Percentiles rank a stretch among this genome's conserved stretches.
phyloP scores from a whole-genome alignment of 495 filamentous ascomycete species.

The Penicillium ucsense region DNA sequence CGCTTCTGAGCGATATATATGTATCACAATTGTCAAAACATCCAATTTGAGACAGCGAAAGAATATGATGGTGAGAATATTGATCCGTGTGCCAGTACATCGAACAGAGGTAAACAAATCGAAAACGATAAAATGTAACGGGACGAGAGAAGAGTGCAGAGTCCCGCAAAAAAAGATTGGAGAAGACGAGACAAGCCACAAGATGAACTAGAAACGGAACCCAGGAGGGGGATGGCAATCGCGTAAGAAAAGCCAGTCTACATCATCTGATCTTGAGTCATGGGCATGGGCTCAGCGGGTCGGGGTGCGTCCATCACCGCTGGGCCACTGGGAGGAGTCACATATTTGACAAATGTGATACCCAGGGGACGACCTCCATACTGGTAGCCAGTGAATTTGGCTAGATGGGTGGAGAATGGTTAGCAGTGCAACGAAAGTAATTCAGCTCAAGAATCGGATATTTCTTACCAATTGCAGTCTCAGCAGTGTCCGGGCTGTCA shows the following conservation, averaged over 20 bases:
- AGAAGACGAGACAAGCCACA: constrained; percentile 3
- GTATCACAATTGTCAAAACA: too few species aligned
- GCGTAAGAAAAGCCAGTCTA: constrained; percentile 29
- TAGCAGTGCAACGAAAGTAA: constrained; percentile 2
- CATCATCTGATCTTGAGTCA: constrained; percentile 98
- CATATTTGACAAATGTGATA: constrained; percentile 84
- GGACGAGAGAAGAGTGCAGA: constrained; percentile 21
- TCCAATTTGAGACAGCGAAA: too few species aligned
- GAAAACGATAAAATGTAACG: too few species aligned
- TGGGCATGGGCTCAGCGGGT: constrained; percentile 55
- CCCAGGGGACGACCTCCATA: constrained; percentile 94
- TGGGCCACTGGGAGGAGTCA: constrained; percentile 49
- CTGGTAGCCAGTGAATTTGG: constrained; percentile 95
- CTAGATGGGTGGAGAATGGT: constrained; percentile 20
- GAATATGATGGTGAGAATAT: too few species aligned
- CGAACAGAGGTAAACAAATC: too few species aligned
- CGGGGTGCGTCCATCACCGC: constrained; percentile 75
- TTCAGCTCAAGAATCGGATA: background rate
- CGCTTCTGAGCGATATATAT: too few species aligned
- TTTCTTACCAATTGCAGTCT: constrained; percentile 71
- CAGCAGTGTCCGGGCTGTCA: constrained; percentile 70
- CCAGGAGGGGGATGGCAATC: background rate
- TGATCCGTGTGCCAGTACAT: too few species aligned
- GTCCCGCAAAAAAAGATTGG: background rate
- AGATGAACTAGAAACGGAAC: background rate